Evolutionary conservation across 768 basidiomycete species (phyloP), one percentile per base, ranked within the genome.

Genomic region (Suillus sp.): DNA sequence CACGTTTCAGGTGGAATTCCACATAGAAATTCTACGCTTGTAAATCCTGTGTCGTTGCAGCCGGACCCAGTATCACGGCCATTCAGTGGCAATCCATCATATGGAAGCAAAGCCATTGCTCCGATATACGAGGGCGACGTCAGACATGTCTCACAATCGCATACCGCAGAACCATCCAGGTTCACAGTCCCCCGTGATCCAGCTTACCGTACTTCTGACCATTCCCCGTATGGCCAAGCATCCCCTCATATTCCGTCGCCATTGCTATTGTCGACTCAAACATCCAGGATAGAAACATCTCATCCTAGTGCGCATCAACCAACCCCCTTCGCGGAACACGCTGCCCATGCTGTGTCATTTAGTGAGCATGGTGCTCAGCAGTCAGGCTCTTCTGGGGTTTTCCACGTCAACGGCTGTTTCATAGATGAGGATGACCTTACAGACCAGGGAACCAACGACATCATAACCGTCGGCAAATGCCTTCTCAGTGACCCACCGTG

Each of bases 401-500:
- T 13, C 38, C 18, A 1, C 37, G 1, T 57, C 10, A 18, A 37
- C 7, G 56, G 35, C 25, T 30, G 22, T 30, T 13, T 13, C 0
- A 40, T 57, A 4, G 56, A 57, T 27, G 9, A 18, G 4, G 22
- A 16, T 38, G 55, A 38, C 37, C 38, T 57, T 40, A 1, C 25
- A 2, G 18, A 30, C 18, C 10, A 40, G 18, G 38, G 11, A 10
- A 7, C 18, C 10, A 20, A 25, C 6, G 5, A 27, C 6, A 38
- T 4, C 18, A 57, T 40, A 57, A 20, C 8, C n/a, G 18, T 57
- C 6, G 56, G 64, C 45, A 1, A 47, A 22, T 64, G 64, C 35
- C 22, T 50, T 54, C 38, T 25, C 50, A 37, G 1, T 7, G 60
- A 51, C 38, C 38, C 61, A n/a, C 42, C 61, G 2, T 64, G 64